A percentile compares a stretch with the other conserved stretches of the same genome.
These are phyloP conservation scores for Oryza coarctata DNA, from an alignment of 176 grass and related monocot genomes.

Conservation along the genomic window DNA sequence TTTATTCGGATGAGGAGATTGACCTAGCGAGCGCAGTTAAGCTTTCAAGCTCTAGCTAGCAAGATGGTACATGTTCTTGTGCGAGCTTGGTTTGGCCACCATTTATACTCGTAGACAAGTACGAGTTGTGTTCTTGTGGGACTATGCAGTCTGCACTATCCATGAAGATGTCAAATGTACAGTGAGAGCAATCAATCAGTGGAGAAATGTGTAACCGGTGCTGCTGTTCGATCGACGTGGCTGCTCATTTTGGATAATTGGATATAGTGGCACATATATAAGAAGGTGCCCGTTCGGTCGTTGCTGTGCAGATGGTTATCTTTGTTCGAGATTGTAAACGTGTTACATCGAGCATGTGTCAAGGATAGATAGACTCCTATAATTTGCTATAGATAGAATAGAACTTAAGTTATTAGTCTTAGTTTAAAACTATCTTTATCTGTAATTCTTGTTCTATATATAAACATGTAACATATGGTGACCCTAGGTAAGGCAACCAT, in stretches of 20 bases:
- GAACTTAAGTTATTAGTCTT: too few species aligned
- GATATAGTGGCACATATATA: background rate
- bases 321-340: too few species aligned
- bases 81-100: slow-evolving; percentile 16
- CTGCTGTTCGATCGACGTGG: background rate
- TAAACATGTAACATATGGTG: too few species aligned
- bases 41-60: background rate
- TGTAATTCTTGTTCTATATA: too few species aligned
- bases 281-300: background rate
- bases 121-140: slow-evolving; percentile 20
- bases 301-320: background rate
- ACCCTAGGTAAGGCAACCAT: too few species aligned
- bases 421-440: too few species aligned
- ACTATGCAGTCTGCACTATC: slow-evolving; percentile 21
- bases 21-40: background rate
- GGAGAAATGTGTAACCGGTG: background rate
- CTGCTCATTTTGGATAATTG: background rate
- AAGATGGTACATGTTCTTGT: background rate
- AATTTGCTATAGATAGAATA: too few species aligned
- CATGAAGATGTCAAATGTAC: slow-evolving; percentile 10
- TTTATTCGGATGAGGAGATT: too few species aligned
- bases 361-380: too few species aligned
- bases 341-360: too few species aligned
- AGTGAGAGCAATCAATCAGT: slow-evolving; percentile 16
- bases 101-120: slow-evolving; percentile 36